Evolutionary conservation across 108 stramenopile genomes (phyloP), one percentile per base, ranked within the genome.

Genomic region (Schizochytrium sp.): DNA sequence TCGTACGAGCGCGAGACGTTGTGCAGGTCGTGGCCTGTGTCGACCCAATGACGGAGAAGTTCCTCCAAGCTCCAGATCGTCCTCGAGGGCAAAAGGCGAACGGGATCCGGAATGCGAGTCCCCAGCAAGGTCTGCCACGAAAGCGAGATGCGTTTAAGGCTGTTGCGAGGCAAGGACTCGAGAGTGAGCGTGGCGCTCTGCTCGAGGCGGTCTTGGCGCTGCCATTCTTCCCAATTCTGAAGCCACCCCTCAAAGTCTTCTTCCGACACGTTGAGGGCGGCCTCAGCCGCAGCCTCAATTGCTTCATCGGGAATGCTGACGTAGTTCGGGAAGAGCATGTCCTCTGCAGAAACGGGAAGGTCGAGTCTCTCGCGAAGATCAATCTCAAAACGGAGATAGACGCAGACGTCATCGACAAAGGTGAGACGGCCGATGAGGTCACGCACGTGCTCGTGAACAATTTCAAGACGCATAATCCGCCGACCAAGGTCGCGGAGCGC

Each of bases 331-430:
- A 83, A 83, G 23, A 47, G 51, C 76, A 83, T 83, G n/a, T 12
- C 45, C 12, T 12, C 6, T 12, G 76, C 76, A 53, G 76, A 83
- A 1, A 83, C 76, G n/a, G 76, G 76, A 8, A 83, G 28, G 51
- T 83, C 76, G 23, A 83, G 51, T 6, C 14, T 23, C 25, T 83
- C 51, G 45, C 48, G 48, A 12, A 83, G 51, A 12, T 12, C 18
- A 53, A 83, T 83, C 51, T 83, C 76, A 28, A 83, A 83, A 45
- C 76, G 23, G 51, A 83, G 76, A 83, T 83, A 83, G 6, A 83
- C 28, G 28, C 48, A 83, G 1, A 83, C 76, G 45, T 83, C 76
- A 23, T 83, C 76, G 23, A 47, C 51, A 83, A 25, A 21, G n/a
- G 48, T 6, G 3, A 53, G 45, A 1, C 1, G 6, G n/a, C 48